Base-by-base conservation (phyloP, 2,329 filamentous ascomycete genomes). In the Talaromyces atroroseus region DNA sequence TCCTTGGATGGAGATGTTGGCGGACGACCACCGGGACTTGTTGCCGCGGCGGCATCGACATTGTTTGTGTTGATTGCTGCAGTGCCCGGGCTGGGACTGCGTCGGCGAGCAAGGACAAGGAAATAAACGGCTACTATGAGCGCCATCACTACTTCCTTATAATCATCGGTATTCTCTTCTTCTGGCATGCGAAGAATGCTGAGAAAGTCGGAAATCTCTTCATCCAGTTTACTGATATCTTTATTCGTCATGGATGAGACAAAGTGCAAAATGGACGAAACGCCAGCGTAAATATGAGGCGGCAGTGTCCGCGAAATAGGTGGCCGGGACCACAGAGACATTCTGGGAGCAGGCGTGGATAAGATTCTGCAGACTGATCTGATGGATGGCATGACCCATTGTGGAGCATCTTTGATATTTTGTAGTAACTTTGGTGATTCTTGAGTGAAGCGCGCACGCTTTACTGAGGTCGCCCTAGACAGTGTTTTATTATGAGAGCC, bases 261-360 rank as follows among this genome's bases (percentile, higher is more conserved):
- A 34, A 73, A 62, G 38, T 82, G 84, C 47, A 80, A 64, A 73
- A 76, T 87, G 2, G 76, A 79, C 24, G 76, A 86, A 52, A 91
- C 79, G 1, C 89, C 90, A 0, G 89, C 86, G 49, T 89, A 82
- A 0, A 95, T 81, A 54, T 90, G 88, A 0, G 88, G 87, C 0
- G 83, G 83, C 2, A 91, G 80, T 3, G 76, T 78, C 26, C 68
- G 62, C 1, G 72, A 74, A 3, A 74, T 68, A 8, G 70, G 66
- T 21, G 69, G 70, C 8, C 71, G 66, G 10, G 71, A 73, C 65
- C 65, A 68, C 21, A 68, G 64, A 29, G 64, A 70, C 56, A 67
- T 70, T 16, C 67, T 64, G 6, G 71, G 67, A 32, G 71, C 68
- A 6, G 81, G 78, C 0, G 84, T 82, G 1, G 79, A 77, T 10